Conservation (phyloP, 176 grass and related monocot genomes). For the Hsuehochloa calcarea region DNA sequence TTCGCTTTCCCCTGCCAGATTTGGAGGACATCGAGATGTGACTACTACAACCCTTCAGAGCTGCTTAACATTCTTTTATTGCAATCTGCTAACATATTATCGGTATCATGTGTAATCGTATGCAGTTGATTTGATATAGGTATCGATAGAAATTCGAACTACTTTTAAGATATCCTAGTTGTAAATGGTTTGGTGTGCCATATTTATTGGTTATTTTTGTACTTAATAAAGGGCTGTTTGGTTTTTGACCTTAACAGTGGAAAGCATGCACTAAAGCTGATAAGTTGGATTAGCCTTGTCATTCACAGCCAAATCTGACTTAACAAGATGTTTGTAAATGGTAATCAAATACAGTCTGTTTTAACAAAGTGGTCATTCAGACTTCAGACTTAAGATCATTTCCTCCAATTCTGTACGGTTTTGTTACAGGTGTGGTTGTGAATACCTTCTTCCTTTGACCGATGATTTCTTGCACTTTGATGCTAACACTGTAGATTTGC, state of each 20-base stretch:
- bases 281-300: neutral
- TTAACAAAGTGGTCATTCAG: neutral
- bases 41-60: constrained; percentile 1
- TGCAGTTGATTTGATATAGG: constrained; percentile 20
- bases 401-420: neutral
- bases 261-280: neutral
- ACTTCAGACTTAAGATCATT: neutral
- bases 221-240: neutral
- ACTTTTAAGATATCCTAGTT: constrained; percentile 9
- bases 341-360: neutral
- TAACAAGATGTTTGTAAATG: neutral
- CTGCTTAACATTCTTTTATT: neutral
- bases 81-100: constrained; percentile 5
- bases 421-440: neutral
- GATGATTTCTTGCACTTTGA: neutral
- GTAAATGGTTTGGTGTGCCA: constrained; percentile 34
- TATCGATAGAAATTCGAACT: neutral
- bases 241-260: neutral
- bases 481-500: neutral
- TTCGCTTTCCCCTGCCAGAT: constrained; percentile 78
- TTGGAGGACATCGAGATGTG: constrained; percentile 95
- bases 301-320: neutral
- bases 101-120: constrained; percentile 20
- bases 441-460: too few species aligned
- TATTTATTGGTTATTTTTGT: constrained; percentile 1